Evolutionary conservation across 352 stramenopile genomes (phyloP), one percentile per base, ranked within the genome.

Genomic region (Phytophthora vignae): DNA sequence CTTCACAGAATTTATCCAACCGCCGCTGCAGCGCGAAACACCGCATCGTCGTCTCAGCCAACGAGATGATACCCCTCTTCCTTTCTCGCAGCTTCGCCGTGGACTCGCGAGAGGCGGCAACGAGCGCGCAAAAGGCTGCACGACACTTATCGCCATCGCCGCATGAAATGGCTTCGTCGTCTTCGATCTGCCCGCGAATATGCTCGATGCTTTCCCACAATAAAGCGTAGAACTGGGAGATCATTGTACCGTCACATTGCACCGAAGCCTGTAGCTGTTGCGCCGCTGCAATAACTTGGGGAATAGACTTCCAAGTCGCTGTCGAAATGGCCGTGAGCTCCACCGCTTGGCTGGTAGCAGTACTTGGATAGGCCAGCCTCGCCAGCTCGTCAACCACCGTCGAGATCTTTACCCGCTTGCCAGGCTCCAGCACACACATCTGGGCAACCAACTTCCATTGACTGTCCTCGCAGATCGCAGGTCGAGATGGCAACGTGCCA

Each of bases 341-440:
- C n/a, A 55, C 10, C 4, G 22, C 22, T 19, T 48, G 40, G n/a
- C n/a, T n/a, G n/a, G n/a, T n/a, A n/a, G n/a, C n/a, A n/a, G n/a
- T n/a, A n/a, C 11, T 33, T 11, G n/a, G 3, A 11, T 44, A 19
- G 19, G 49, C 49, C 10, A 55, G 22, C 11, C 10, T 55, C 12
- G 21, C 49, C 22, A 55, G 12, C 49, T 55, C 49, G 12, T 55
- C 49, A 29, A 36, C 49, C 22, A 55, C 49, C 21, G 49, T 55
- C 22, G 49, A 55, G 12, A 55, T 55, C 22, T 33, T 55, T 3
- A 36, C 7, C 49, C 49, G 49, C 49, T 55, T 36, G 11, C 3
- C 22, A 19, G 49, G 11, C 6, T 36, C 49, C 21, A 55, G 15
- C 10, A 21, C 49, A 55, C 49, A 33, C 49, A 55, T 36, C 33